Percentiles rank a stretch among this genome's conserved stretches.
phyloP scores from a whole-genome alignment of 2,329 filamentous ascomycete genomes.

The Periconia sp. region DNA sequence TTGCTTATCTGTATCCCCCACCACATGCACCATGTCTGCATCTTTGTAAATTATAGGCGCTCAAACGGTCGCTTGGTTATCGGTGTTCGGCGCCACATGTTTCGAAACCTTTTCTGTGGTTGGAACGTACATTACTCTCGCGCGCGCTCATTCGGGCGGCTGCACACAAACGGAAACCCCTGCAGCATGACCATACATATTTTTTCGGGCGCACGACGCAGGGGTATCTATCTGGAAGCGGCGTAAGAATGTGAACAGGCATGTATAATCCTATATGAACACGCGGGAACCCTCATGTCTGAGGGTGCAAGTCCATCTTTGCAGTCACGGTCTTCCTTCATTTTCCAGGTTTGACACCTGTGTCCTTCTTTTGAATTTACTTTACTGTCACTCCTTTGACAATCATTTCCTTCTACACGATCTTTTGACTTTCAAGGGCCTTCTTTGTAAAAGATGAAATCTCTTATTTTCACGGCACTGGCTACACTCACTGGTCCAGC shows the following conservation, averaged over 20 bases:
- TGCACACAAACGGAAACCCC: conserved; percentile 4
- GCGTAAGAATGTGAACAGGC: conserved; percentile 6
- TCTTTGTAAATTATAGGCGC: too few species aligned
- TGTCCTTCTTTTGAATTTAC: conserved; percentile 9
- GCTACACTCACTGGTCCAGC: conserved; percentile 34
- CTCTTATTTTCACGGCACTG: conserved; percentile 14
- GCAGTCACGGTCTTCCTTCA: not conserved
- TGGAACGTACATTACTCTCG: not conserved
- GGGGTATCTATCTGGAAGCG: conserved; percentile 7
- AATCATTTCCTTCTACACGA: not conserved
- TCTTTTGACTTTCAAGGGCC: not conserved
- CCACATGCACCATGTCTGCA: too few species aligned
- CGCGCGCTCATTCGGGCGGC: not conserved
- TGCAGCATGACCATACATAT: too few species aligned
- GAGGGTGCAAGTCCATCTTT: conserved; percentile 1
- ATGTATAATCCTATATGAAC: conserved; percentile 1
- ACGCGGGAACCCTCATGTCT: not conserved
- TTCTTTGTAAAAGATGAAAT: conserved; percentile 12
- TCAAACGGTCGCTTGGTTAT: not conserved
- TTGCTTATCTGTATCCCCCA: too few species aligned
- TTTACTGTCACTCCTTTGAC: conserved; percentile 9
- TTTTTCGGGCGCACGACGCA: conserved; percentile 3
- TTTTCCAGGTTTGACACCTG: conserved; percentile 18
- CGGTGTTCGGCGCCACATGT: conserved; percentile 13
- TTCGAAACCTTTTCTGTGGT: conserved; percentile 13